phyloP scores from a whole-genome alignment of 768 basidiomycete genomes.

The Naganishia onofrii region DNA sequence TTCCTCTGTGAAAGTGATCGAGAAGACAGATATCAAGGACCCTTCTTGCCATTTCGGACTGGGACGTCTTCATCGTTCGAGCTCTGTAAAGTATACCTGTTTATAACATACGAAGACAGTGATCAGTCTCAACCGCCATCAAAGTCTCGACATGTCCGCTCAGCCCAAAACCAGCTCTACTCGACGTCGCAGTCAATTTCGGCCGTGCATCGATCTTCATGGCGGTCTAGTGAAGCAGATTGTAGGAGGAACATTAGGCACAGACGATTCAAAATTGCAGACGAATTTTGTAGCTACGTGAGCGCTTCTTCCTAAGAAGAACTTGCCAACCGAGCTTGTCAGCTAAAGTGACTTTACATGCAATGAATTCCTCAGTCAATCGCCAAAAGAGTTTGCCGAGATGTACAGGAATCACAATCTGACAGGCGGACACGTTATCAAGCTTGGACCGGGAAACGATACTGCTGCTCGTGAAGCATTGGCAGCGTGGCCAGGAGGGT shows the following conservation, averaged over 20 bases:
- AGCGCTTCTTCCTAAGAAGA: constrained; percentile 45
- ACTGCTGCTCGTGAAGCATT: constrained; percentile 81
- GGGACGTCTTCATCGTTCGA: background rate
- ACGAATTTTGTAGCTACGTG: constrained; percentile 91
- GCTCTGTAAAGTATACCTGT: no score
- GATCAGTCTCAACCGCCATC: background rate
- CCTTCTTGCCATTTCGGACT: background rate
- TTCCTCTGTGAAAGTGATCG: background rate
- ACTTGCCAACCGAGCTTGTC: background rate
- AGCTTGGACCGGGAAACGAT: constrained; percentile 86
- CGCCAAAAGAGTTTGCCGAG: constrained; percentile 72
- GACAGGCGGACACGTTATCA: constrained; percentile 90
- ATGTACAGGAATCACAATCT: constrained; percentile 71
- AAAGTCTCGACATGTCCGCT: background rate
- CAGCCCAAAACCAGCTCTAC: background rate
- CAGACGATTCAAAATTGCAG: constrained; percentile 64
- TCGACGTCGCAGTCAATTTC: constrained; percentile 56
- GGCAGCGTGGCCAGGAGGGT: constrained; percentile 74
- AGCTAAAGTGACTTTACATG: background rate
- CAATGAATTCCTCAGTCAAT: constrained; percentile 59
- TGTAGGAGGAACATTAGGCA: constrained; percentile 78
- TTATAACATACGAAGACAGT: no score
- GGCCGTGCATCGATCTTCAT: constrained; percentile 96
- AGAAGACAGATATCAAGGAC: background rate
- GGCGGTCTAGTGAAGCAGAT: constrained; percentile 96